Evolutionary conservation across 306 rosid genomes (phyloP), one percentile per base, ranked within the genome.

Genomic region (Rubus parviflorus): DNA sequence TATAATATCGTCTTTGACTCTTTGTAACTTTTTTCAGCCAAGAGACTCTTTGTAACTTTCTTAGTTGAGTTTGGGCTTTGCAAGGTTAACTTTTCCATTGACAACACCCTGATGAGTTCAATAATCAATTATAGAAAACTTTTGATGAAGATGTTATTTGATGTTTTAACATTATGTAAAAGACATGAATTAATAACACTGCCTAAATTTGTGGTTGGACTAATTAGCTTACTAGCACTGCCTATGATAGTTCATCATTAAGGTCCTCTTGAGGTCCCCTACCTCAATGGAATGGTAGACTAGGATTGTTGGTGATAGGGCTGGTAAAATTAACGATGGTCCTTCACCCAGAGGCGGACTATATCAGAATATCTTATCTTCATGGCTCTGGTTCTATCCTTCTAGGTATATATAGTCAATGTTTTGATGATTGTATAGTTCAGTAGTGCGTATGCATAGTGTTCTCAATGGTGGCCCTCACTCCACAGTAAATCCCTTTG

Each of bases 361-460:
- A 7, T 16, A n/a, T n/a, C n/a, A n/a, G n/a, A n/a, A n/a, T n/a
- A 19, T 67, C 38, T 68, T 69, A 48, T 80, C 57, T 67, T 68
- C 71, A 51, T 58, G 68, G 62, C 77, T 38, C 51, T 77, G 72
- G 53, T 61, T 35, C 68, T 62, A 37, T 20, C 23, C 70, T 82
- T 63, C 19, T 54, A 53, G 77, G 43, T 49, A 68, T 72, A 22
- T 73, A 12, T 15, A 62, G 80, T 85, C 75, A 49, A n/a, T 41
- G 9, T 40, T 80, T 70, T 65, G 68, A 80, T 80, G 48, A 77
- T 78, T 88, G 77, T 49, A 52, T 66, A 62, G 58, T 71, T 51
- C 60, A 79, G 61, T 67, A 40, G 62, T 25, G 70, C 56, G 54
- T 3, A 80, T 35, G 49, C 70, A 46, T 25, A 14, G 56, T 41